phyloP scores from a whole-genome alignment of 805 yeast genomes.

The Jamesozyma piceae region DNA sequence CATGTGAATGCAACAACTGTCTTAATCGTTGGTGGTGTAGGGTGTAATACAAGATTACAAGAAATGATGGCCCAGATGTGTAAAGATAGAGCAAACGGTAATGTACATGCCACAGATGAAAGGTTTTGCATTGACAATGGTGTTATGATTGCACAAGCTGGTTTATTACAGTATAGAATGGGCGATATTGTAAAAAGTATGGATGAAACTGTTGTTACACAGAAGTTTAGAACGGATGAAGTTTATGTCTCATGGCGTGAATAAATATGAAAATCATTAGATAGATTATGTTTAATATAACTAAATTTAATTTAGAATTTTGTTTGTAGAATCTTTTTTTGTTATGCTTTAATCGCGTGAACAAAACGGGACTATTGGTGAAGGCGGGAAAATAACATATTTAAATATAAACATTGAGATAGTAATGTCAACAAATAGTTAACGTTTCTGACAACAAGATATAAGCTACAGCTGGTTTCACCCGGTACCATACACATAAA shows the following conservation, averaged over 20 bases:
- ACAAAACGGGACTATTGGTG: not conserved
- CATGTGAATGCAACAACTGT: conserved; percentile 87
- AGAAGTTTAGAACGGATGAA: conserved; percentile 89
- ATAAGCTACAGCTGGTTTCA: too few relatives aligned
- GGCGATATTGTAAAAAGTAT: conserved; percentile 53
- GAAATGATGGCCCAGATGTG: conserved; percentile 97
- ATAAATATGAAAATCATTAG: conserved; percentile 12
- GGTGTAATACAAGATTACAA: conserved; percentile 83
- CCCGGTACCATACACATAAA: too few relatives aligned
- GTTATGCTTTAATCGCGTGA: too few relatives aligned
- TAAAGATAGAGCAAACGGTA: conserved; percentile 67
- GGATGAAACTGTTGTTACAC: conserved; percentile 76
- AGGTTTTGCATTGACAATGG: conserved; percentile 96
- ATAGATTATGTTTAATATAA: too few relatives aligned
- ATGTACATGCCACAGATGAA: conserved; percentile 92
- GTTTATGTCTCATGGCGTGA: conserved; percentile 88
- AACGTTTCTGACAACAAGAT: not conserved
- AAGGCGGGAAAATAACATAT: not conserved
- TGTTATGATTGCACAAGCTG: conserved; percentile 98
- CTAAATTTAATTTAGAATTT: not conserved
- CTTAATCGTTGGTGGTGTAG: conserved; percentile 96
- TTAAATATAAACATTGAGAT: not conserved
- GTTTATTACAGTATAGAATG: conserved; percentile 73
- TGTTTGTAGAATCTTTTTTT: not conserved
- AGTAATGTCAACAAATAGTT: not conserved